A percentile compares a stretch with the other conserved stretches of the same genome.
Conservation (phyloP, 2,329 filamentous ascomycete genomes). For the Xenosphaeropsis pyriputrescens region DNA sequence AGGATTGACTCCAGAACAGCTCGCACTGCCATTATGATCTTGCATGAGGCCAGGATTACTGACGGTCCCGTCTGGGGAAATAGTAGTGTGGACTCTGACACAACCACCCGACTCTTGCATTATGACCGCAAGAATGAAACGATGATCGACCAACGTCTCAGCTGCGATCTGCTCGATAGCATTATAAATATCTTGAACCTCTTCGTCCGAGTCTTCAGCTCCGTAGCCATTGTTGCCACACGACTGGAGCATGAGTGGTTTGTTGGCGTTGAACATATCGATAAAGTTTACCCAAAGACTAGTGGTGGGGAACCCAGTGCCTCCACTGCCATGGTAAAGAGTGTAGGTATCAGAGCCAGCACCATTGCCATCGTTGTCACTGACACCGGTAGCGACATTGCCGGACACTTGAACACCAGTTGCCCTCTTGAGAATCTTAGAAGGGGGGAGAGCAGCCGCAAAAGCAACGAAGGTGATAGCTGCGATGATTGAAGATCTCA, state of each 20-base stretch:
- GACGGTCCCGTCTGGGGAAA: constrained; percentile 19
- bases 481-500: no score
- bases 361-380: constrained; percentile 6
- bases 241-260: not conserved
- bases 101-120: constrained; percentile 30
- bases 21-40: constrained; percentile 19
- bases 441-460: no score
- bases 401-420: constrained; percentile 4
- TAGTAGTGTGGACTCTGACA: constrained; percentile 13
- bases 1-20: constrained; percentile 19
- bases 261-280: not conserved
- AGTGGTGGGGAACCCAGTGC: constrained; percentile 1
- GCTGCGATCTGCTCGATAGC: constrained; percentile 19
- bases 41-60: constrained; percentile 27
- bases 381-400: constrained; percentile 4
- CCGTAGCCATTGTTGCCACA: constrained; percentile 10
- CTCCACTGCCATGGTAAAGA: constrained; percentile 10
- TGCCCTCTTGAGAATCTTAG: constrained; percentile 2
- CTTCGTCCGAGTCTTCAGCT: constrained; percentile 10
- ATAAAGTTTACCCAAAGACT: not conserved
- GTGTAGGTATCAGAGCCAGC: constrained; percentile 15
- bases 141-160: constrained; percentile 19
- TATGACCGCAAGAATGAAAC: constrained; percentile 26
- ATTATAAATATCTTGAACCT: constrained; percentile 8
- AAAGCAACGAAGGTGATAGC: no score